Conservation (phyloP, 331 rosid genomes). For the Phaseolus coccineus region DNA sequence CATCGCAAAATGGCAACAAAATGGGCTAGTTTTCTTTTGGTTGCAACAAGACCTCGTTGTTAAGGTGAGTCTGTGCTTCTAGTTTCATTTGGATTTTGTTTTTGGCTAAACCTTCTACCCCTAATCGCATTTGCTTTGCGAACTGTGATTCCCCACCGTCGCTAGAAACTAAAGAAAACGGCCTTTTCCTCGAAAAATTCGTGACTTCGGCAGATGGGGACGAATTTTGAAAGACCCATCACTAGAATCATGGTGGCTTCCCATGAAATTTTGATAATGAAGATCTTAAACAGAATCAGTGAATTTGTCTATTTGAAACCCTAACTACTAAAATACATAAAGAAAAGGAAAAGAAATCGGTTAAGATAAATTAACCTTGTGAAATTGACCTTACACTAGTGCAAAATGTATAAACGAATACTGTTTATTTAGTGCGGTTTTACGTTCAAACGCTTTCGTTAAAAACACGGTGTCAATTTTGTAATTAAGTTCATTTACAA, state of each 20-base stretch:
- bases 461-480: too few relatives aligned
- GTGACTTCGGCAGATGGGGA: conserved; percentile 60
- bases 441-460: too few relatives aligned
- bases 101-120: conserved; percentile 40
- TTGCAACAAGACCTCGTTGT: conserved; percentile 4
- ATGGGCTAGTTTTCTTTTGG: conserved; percentile 41
- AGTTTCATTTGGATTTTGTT: conserved; percentile 39
- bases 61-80: conserved; percentile 1
- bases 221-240: conserved; percentile 54
- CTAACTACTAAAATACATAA: background rate
- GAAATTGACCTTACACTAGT: too few relatives aligned
- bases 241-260: conserved; percentile 55
- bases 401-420: too few relatives aligned
- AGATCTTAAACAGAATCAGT: background rate
- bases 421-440: too few relatives aligned
- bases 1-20: conserved; percentile 46
- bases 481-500: too few relatives aligned
- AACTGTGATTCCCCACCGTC: conserved; percentile 43
- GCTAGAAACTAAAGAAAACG: conserved; percentile 52
- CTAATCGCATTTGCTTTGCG: conserved; percentile 47
- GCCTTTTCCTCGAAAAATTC: conserved; percentile 61
- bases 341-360: background rate
- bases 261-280: conserved; percentile 41
- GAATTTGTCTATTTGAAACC: conserved; percentile 17
- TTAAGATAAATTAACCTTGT: background rate